These are phyloP conservation scores for Cyclanthera cordifolia DNA, from an alignment of 306 rosid genomes.

Conservation along the genomic window DNA sequence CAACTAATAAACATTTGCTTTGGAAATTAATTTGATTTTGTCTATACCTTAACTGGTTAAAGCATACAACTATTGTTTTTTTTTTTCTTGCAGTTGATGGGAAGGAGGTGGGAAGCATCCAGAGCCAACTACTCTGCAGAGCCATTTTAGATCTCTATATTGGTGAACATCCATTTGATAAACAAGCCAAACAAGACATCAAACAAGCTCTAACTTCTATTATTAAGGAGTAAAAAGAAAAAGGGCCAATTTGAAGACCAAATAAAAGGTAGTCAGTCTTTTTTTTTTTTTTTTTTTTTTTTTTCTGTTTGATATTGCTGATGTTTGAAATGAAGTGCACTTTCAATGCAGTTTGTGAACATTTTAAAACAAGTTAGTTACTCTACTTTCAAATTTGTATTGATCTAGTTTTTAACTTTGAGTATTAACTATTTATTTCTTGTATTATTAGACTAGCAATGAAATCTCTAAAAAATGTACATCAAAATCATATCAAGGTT, in stretches of 20 bases:
- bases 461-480: too few species aligned
- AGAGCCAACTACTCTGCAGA: conserved; percentile 64
- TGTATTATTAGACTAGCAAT: too few species aligned
- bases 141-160: conserved; percentile 70
- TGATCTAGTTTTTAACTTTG: too few species aligned
- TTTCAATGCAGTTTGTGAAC: too few species aligned
- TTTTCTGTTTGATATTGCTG: neutral
- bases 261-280: neutral
- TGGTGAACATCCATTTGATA: conserved; percentile 84
- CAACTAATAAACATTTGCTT: neutral
- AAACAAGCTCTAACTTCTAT: conserved; percentile 43
- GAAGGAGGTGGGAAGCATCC: conserved; percentile 79
- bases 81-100: conserved; percentile 58
- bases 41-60: neutral
- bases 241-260: conserved; percentile 7
- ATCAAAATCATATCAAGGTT: too few species aligned
- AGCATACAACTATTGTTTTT: neutral
- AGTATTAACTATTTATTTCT: too few species aligned
- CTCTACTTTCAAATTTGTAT: neutral
- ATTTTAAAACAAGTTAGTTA: neutral
- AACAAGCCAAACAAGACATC: conserved; percentile 72
- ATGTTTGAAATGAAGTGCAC: neutral
- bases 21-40: neutral
- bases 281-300: too few species aligned
- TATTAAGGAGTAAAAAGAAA: conserved; percentile 32